Evolutionary conservation across 2,329 filamentous ascomycete genomes (phyloP).

Genomic region (Epichloe bromicola): DNA sequence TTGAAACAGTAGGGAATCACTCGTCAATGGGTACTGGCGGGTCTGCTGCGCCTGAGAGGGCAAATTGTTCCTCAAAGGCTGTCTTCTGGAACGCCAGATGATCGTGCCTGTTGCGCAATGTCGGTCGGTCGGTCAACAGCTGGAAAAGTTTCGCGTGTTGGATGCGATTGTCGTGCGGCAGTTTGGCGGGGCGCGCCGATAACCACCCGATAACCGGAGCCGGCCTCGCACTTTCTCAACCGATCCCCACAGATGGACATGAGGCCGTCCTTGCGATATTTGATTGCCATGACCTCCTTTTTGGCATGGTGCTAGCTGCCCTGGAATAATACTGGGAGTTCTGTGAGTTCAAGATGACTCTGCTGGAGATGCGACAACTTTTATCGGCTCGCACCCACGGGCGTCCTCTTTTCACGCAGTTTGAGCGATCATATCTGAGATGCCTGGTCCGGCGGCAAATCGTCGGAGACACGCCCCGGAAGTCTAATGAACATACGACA

Average conservation of each 20-base stretch:
- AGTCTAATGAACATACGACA: too few relatives aligned
- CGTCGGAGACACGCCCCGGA: too few relatives aligned
- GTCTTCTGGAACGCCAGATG: background rate
- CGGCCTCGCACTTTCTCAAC: background rate
- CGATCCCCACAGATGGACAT: too few relatives aligned
- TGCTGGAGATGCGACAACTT: too few relatives aligned
- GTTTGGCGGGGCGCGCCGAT: background rate
- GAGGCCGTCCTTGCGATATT: background rate
- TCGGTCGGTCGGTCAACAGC: background rate
- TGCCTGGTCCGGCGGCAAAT: too few relatives aligned
- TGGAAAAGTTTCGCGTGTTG: background rate
- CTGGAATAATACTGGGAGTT: too few relatives aligned
- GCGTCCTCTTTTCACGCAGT: too few relatives aligned
- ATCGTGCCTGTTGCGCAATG: background rate
- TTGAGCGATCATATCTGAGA: too few relatives aligned
- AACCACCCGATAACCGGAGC: constrained; percentile 2
- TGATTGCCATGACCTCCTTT: too few relatives aligned
- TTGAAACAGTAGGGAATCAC: constrained; percentile 14
- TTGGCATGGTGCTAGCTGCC: too few relatives aligned
- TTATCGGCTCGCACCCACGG: too few relatives aligned
- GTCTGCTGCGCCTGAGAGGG: background rate
- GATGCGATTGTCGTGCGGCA: background rate
- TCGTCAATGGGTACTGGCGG: background rate
- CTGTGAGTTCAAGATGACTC: too few relatives aligned
- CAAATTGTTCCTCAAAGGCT: background rate